Conservation (phyloP, 2,329 filamentous ascomycete genomes). For the Colletotrichum somersetense region DNA sequence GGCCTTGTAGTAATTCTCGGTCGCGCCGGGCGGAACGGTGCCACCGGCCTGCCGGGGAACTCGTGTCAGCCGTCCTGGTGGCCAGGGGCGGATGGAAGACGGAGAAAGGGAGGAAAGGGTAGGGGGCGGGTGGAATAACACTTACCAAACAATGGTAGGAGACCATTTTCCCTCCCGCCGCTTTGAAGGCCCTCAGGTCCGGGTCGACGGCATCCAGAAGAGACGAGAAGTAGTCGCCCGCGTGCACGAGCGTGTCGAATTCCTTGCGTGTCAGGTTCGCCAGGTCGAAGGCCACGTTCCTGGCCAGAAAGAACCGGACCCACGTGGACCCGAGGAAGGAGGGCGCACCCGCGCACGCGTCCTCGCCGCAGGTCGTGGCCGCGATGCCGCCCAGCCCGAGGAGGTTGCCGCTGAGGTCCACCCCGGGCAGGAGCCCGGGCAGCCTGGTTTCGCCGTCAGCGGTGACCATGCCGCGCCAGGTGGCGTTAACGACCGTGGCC, state of each 20-base stretch:
- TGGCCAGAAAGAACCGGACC: slow-evolving; percentile 27
- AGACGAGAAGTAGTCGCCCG: slow-evolving; percentile 10
- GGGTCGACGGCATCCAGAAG: slow-evolving; percentile 18
- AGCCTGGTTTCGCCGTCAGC: too few relatives aligned
- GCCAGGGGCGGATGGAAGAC: too few relatives aligned
- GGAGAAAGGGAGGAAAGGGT: too few relatives aligned
- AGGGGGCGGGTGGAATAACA: too few relatives aligned
- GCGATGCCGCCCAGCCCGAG: background rate
- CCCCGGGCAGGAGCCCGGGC: too few relatives aligned
- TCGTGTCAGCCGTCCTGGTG: slow-evolving; percentile 43
- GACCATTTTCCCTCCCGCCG: slow-evolving; percentile 56
- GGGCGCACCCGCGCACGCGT: slow-evolving; percentile 1
- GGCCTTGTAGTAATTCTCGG: slow-evolving; percentile 47
- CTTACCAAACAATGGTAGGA: slow-evolving; percentile 50
- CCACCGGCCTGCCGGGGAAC: slow-evolving; percentile 42
- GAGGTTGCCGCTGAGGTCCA: too few relatives aligned
- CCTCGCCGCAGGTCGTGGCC: background rate
- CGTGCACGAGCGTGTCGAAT: slow-evolving; percentile 17
- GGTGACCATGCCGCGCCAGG: too few relatives aligned
- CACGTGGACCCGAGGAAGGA: background rate
- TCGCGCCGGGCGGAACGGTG: slow-evolving; percentile 40
- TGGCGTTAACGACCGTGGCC: too few relatives aligned
- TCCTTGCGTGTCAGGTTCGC: slow-evolving; percentile 1
- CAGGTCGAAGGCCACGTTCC: background rate
- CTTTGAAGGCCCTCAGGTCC: slow-evolving; percentile 51